Evolutionary conservation across 2,329 filamentous ascomycete species (phyloP).

Genomic region (Alternaria viburni): DNA sequence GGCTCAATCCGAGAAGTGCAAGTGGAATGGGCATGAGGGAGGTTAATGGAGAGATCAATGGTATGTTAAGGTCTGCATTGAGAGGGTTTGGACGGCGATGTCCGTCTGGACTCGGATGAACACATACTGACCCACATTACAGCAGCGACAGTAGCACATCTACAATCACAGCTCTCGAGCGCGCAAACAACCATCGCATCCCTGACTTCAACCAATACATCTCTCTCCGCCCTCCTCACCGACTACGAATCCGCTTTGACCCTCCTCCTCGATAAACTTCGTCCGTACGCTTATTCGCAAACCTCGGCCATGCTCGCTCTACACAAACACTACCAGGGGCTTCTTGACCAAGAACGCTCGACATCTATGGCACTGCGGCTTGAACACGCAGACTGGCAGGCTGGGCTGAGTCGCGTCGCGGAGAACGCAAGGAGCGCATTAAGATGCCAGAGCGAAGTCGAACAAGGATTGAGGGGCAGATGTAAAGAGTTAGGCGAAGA

Average conservation of each 20-base stretch:
- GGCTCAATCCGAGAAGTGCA: not conserved
- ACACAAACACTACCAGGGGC: constrained; percentile 56
- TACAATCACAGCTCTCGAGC: constrained; percentile 40
- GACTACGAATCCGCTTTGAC: constrained; percentile 54
- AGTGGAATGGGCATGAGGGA: constrained; percentile 27
- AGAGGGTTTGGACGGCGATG: not conserved
- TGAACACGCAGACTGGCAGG: constrained; percentile 58
- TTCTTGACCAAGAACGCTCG: constrained; percentile 52
- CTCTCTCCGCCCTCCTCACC: constrained; percentile 39
- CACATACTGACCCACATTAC: constrained; percentile 7
- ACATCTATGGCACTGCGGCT: constrained; percentile 55
- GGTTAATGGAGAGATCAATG: constrained; percentile 46
- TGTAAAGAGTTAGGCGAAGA: constrained; percentile 55
- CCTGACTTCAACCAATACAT: constrained; percentile 32
- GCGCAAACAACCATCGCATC: constrained; percentile 35
- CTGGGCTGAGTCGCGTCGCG: constrained; percentile 51
- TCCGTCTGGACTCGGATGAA: not conserved
- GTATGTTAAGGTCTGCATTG: constrained; percentile 22
- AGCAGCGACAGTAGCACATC: constrained; percentile 40
- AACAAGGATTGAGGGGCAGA: constrained; percentile 46
- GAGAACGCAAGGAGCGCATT: constrained; percentile 51
- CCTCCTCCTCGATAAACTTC: constrained; percentile 45
- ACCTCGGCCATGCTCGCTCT: constrained; percentile 52
- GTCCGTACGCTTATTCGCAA: constrained; percentile 47
- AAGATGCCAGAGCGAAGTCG: constrained; percentile 46